Evolutionary conservation across 2,329 filamentous ascomycete genomes (phyloP).

Genomic region (Cladosporium sp.): DNA sequence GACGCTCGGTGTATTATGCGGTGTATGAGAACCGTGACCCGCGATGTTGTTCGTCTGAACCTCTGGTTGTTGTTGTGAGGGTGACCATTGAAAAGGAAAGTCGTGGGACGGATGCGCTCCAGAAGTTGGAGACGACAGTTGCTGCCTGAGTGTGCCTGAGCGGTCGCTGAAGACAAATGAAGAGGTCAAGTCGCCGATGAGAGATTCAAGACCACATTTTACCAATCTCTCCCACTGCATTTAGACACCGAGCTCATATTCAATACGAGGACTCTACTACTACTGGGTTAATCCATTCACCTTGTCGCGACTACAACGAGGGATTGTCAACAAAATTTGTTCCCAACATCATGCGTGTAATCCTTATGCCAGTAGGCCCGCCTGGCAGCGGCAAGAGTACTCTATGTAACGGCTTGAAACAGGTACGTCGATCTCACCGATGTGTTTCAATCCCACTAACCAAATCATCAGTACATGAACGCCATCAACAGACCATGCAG

Average conservation of each 20-base stretch:
- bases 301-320: too few relatives aligned
- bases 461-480: slow-evolving; percentile 62
- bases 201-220: too few relatives aligned
- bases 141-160: neutral
- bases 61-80: neutral
- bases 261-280: too few relatives aligned
- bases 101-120: neutral
- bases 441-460: neutral
- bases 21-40: neutral
- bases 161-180: neutral
- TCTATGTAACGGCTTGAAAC: slow-evolving; percentile 98
- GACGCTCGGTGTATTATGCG: neutral
- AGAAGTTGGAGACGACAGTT: neutral
- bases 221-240: too few relatives aligned
- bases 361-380: slow-evolving; percentile 56
- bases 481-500: slow-evolving; percentile 94
- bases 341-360: slow-evolving; percentile 3
- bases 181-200: neutral
- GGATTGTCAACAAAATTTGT: neutral
- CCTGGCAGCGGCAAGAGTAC: slow-evolving; percentile 95
- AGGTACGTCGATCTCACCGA: slow-evolving; percentile 37
- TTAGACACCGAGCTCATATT: too few relatives aligned
- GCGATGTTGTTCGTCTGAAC: too few relatives aligned
- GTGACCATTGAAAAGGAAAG: neutral
- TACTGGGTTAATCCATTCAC: too few relatives aligned